Conservation (phyloP, 768 basidiomycete species). For the Rickenella mellea region DNA sequence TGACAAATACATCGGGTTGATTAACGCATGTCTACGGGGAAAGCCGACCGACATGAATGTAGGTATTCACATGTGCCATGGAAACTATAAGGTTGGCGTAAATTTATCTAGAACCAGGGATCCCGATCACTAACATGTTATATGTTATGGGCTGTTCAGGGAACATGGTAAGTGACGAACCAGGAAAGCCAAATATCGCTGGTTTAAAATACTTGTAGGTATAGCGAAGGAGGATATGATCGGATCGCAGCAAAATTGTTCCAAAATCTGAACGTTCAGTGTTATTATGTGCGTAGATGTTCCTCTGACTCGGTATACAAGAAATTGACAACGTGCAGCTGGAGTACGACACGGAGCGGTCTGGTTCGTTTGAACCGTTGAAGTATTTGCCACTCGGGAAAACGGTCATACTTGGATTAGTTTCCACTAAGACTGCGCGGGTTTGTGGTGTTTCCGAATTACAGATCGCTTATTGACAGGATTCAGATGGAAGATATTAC, state of each 20-base stretch:
- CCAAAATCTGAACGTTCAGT: conserved; percentile 11
- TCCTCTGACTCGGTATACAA: background rate
- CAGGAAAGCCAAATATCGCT: too few species aligned
- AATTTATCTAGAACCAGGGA: too few species aligned
- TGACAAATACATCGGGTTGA: conserved; percentile 21
- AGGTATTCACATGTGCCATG: conserved; percentile 12
- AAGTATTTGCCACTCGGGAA: conserved; percentile 7
- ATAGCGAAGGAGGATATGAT: conserved; percentile 8
- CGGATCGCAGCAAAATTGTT: conserved; percentile 8
- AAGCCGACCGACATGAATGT: conserved; percentile 10
- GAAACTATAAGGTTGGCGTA: conserved; percentile 13
- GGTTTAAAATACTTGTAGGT: too few species aligned
- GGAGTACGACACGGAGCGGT: conserved; percentile 11
- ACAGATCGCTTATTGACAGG: background rate
- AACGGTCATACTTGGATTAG: conserved; percentile 9
- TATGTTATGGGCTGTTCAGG: too few species aligned
- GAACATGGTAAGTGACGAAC: too few species aligned
- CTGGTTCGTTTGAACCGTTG: conserved; percentile 12
- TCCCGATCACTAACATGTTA: too few species aligned
- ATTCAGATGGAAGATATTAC: conserved; percentile 30
- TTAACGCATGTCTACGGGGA: conserved; percentile 11
- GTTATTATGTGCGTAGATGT: conserved; percentile 9
- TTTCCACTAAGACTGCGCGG: conserved; percentile 8
- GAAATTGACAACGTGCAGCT: conserved; percentile 2
- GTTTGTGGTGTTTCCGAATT: background rate